Base-by-base conservation (phyloP, 179 eudicot genomes). In the Spergularia azorica region DNA sequence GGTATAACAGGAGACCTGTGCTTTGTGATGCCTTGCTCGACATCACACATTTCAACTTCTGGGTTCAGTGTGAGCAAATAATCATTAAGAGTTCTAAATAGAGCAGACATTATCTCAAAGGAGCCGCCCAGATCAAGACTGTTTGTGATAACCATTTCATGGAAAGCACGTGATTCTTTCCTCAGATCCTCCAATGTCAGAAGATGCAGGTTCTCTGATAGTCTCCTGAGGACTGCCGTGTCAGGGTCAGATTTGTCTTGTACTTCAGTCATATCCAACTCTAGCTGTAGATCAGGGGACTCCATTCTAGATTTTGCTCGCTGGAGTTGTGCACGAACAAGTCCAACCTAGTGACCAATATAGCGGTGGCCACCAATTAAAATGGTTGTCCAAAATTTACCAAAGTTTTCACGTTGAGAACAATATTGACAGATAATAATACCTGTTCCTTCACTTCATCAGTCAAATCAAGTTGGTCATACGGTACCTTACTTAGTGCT, bases 391-490 rank as follows among this genome's bases (percentile, higher is more conserved):
- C 71, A 64, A 16, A 17, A 46, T 26, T 54, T 55, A 61, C 71
- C 38, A 51, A 48, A 70, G n/a, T 12, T 12, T 51, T 66, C 65
- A 57, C 43, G 54, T 39, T 12, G 32, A 51, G n/a, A 69, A 52
- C 72, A 9, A 20, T 21, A 20, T 13, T 55, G 55, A 26, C 11
- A 20, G 41, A 69, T 12, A 57, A 52, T 58, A 43, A 20, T 83
- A 95, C 98, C 97, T 95, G 98, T 79, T 95, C 97, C 76, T 79
- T 83, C 71, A 95, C 97, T 86, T 95, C 98, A 76, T 93, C 97
- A 36, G 97, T 87, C 70, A 95, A 74, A 79, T 85, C 83, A 61
- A 95, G 91, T 64, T 74, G 73, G 72, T 86, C 83, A 76, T 88
- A 95, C 55, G 89, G 86, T 66, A 91, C 80, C 74, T 77, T 89